Conservation (phyloP, 2,329 filamentous ascomycete genomes). For the Trichoderma guizhouense region DNA sequence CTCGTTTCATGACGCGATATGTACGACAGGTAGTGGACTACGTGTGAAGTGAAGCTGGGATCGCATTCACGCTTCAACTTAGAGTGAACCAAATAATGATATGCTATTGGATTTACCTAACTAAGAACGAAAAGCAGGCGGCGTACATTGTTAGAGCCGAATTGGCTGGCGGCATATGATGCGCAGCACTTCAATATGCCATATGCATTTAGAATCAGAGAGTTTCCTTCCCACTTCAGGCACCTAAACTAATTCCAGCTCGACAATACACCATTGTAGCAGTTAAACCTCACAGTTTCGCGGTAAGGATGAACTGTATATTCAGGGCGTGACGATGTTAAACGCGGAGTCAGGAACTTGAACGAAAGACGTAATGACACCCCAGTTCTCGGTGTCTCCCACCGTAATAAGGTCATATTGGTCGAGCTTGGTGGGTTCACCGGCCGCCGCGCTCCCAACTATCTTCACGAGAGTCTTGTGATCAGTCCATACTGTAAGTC, state of each 20-base stretch:
- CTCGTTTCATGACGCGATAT: too few species aligned
- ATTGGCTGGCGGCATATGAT: background rate
- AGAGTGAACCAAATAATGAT: too few species aligned
- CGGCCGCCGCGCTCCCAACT: background rate
- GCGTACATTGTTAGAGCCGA: background rate
- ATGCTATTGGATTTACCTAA: too few species aligned
- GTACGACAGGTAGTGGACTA: too few species aligned
- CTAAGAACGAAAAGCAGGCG: background rate
- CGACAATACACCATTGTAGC: background rate
- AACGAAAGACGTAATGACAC: background rate
- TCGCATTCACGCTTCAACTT: too few species aligned
- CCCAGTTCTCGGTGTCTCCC: background rate
- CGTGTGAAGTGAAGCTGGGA: too few species aligned
- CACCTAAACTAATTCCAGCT: background rate
- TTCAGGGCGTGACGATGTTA: background rate
- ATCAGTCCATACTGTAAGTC: background rate
- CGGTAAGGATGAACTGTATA: background rate
- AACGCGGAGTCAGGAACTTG: background rate
- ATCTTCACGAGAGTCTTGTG: background rate
- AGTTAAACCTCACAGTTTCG: background rate
- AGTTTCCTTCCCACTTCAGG: background rate
- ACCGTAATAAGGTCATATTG: background rate
- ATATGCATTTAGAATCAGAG: background rate
- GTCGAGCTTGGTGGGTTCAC: background rate
- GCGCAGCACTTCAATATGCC: background rate